Evolutionary conservation across 768 basidiomycete genomes (phyloP).

Genomic region (Glaciozyma martinii): DNA sequence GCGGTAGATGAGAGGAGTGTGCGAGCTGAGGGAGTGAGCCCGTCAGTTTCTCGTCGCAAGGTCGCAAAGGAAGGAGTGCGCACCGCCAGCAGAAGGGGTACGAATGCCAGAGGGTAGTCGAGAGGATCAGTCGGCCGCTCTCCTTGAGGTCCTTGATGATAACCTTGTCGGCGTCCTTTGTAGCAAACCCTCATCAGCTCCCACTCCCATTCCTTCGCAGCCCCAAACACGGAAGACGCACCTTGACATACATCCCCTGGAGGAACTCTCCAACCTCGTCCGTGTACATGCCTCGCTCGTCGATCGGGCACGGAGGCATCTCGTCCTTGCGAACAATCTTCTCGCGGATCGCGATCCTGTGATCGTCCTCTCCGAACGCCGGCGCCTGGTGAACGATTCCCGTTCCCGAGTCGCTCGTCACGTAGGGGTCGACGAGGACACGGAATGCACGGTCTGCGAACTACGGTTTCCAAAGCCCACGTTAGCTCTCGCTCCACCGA

Average conservation of each 20-base stretch:
- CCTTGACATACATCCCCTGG: conserved; percentile 81
- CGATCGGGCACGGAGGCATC: conserved; percentile 91
- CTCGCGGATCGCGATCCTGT: conserved; percentile 77
- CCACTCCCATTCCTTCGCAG: neutral
- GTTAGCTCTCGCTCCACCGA: neutral
- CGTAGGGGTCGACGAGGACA: conserved; percentile 83
- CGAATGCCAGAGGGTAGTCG: conserved; percentile 74
- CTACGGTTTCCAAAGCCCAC: conserved; percentile 42
- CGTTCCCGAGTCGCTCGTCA: conserved; percentile 85
- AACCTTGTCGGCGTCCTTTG: conserved; percentile 79
- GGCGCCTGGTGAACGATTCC: conserved; percentile 99
- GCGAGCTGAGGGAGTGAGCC: conserved; percentile 52
- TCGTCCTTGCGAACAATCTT: conserved; percentile 77
- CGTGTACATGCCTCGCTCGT: conserved; percentile 81
- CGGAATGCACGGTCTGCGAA: conserved; percentile 84
- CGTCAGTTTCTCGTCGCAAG: neutral
- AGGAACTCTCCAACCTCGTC: conserved; percentile 75
- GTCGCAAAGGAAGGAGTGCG: neutral
- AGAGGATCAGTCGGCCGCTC: conserved; percentile 76
- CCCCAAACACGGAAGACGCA: conserved; percentile 34
- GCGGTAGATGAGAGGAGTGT: conserved; percentile 89
- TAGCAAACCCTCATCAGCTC: conserved; percentile 6
- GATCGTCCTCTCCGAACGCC: conserved; percentile 97
- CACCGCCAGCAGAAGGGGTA: conserved; percentile 70
- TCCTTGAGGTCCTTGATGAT: conserved; percentile 85